Conservation (phyloP, 257 asterid species). For the Lavandula angustifolia region DNA sequence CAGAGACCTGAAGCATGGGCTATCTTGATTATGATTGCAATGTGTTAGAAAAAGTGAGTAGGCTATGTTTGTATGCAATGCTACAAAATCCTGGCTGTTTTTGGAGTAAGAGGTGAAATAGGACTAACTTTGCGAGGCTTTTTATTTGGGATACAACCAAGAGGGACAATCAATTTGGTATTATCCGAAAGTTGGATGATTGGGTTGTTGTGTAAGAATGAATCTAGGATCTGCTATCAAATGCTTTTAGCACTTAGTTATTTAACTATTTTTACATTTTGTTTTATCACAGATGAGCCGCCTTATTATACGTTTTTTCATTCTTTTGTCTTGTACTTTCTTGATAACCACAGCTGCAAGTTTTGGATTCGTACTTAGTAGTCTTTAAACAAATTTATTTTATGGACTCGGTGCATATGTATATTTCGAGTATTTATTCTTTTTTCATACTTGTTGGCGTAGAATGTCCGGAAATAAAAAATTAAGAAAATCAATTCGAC, state of each 20-base stretch:
- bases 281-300: too few species aligned
- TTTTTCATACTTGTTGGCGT: too few species aligned
- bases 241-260: background rate
- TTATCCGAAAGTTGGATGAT: conserved; percentile 18
- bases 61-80: conserved; percentile 12
- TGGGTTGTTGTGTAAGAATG: conserved; percentile 29
- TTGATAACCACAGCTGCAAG: too few species aligned
- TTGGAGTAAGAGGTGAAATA: conserved; percentile 8
- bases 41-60: conserved; percentile 8
- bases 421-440: too few species aligned
- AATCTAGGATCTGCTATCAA: too few species aligned
- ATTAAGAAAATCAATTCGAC: too few species aligned
- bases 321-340: too few species aligned
- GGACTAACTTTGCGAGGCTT: conserved; percentile 25
- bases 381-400: too few species aligned
- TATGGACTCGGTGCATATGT: too few species aligned
- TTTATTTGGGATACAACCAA: conserved; percentile 18
- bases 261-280: background rate
- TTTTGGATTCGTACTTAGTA: too few species aligned
- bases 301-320: too few species aligned
- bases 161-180: conserved; percentile 25
- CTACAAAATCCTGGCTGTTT: conserved; percentile 15
- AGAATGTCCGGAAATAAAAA: too few species aligned
- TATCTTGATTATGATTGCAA: conserved; percentile 5
- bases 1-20: conserved; percentile 49